Evolutionary conservation across 768 basidiomycete genomes (phyloP), one percentile per base, ranked within the genome.

Genomic region (Phlegmacium glaucopus): DNA sequence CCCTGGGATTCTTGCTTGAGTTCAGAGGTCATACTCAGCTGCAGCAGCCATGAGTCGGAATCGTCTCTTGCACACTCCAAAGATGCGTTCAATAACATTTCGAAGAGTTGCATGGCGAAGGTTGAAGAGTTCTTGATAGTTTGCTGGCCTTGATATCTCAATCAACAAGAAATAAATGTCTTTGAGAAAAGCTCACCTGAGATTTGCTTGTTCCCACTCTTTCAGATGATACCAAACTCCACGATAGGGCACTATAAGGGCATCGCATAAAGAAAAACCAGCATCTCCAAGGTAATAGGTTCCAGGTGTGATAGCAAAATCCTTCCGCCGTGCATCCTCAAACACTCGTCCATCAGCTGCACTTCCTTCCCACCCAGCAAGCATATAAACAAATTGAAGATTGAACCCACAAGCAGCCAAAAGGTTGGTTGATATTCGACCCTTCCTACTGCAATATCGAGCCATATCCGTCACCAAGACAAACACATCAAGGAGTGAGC

Each of bases 261-360:
- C 22, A 46, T 60, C 47, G 48, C 57, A 60, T 3, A 49, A n/a
- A 9, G 52, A 48, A 58, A 65, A 69, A 13, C 68, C 61, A 17
- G 64, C 67, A 66, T 66, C 64, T n/a, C 54, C 62, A 17, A 72
- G 55, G 36, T 63, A 62, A 37, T 65, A 72, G 27, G 58, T 56
- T 0, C 62, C 61, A 2, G 48, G n/a, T 6, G 61, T 63, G 9
- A 70, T 49, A 1, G 15, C 8, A 5, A 73, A 49, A 45, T 63
- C 60, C 4, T 25, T 15, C 0, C 22, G 2, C 2, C 51, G 44
- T 7, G 63, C 62, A 39, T 42, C 29, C 4, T 50, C 29, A 50
- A 55, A 68, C 9, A 65, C 44, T 3, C 47, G 35, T 25, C 46
- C 44, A 56, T 69, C 64, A 12, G 62, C 45, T 2, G 56, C 59